Base-by-base conservation (phyloP, 1,139 yeast genomes). In the Geotrichum macrosporum region DNA sequence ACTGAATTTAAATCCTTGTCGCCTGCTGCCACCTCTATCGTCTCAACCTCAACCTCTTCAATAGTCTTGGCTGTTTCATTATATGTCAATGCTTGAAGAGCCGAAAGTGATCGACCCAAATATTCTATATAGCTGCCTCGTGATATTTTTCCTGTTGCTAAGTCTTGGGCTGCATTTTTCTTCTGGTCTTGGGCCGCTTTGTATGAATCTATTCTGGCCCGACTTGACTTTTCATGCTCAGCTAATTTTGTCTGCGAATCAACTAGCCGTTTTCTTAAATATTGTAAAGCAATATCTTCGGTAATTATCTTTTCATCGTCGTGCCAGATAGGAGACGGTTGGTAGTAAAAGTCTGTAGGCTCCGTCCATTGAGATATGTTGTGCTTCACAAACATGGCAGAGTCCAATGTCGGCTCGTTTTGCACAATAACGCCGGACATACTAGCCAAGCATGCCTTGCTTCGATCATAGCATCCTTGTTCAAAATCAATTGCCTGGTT, bases 291-390 rank as follows among this genome's bases (percentile, higher is more conserved):
- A 1, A 76, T 75, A 35, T 77, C 81, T 29, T 71, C 68, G 1
- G 78, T 75, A 13, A 81, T 71, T 69, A 92, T 78, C 40, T 77
- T 72, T 54, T 88, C 95, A 64, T 92, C 96, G 60, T 92, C 98
- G 65, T 89, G 97, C 98, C 98, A 94, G 42, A 94, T 84, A 29
- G 89, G 81, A 34, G 95, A 81, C 1, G 97, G 96, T 55, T 86
- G 77, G 60, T 83, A 94, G 55, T 78, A 76, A 61, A 83, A 86
- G 65, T 92, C 97, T 4, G 70, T 70, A 0, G 97, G 98, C 58
- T 88, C 97, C 41, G 73, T 72, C 96, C 96, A 92, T 19, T 69
- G 70, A 30, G 74, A 75, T 19, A 71, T 60, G 61, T 94, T 94
- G 66, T 94, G 99, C 61, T 88, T 88, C 49, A 88, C 80, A 66